Conservation (phyloP, 352 stramenopile genomes). For the Pythium grandisporangium region DNA sequence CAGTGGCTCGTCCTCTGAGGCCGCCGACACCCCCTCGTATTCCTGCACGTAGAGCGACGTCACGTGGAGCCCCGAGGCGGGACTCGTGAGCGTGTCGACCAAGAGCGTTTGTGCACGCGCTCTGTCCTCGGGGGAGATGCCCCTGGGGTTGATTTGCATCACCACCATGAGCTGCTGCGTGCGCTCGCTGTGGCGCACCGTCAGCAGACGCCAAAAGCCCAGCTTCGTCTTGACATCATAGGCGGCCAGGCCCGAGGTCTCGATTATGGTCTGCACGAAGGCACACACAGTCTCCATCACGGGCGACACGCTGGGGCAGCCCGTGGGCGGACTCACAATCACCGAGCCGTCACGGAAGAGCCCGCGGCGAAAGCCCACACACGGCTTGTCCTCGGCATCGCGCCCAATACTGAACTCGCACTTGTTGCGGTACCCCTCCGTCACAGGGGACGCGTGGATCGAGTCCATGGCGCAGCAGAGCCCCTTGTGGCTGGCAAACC, state of each 20-base stretch:
- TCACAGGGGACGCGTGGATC: conserved; percentile 76
- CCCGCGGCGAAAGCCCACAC: conserved; percentile 82
- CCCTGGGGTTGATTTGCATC: conserved; percentile 56
- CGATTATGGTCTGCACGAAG: conserved; percentile 51
- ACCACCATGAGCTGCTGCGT: conserved; percentile 75
- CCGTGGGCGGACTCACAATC: conserved; percentile 47
- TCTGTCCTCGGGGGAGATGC: conserved; percentile 21
- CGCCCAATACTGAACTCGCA: conserved; percentile 95
- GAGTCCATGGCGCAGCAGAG: conserved; percentile 82
- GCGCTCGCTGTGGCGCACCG: conserved; percentile 52
- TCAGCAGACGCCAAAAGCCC: conserved; percentile 74
- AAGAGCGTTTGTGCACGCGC: conserved; percentile 29
- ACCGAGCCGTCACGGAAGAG: conserved; percentile 75
- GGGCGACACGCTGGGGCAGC: conserved; percentile 71
- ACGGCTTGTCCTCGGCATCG: conserved; percentile 60
- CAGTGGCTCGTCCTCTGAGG: conserved; percentile 85
- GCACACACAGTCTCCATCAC: conserved; percentile 78
- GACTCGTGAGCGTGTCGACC: conserved; percentile 32
- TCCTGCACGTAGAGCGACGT: conserved; percentile 92
- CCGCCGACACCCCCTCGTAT: conserved; percentile 86
- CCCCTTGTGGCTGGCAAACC: conserved; percentile 75
- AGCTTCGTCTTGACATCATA: conserved; percentile 63
- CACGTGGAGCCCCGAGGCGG: conserved; percentile 30
- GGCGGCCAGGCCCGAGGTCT: conserved; percentile 43
- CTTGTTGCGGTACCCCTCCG: conserved; percentile 95